A percentile compares a stretch with the other conserved stretches of the same genome.
Evolutionary conservation across 192 early-diverging fungal genomes (phyloP).

Genomic region (Entrophospora sp.): DNA sequence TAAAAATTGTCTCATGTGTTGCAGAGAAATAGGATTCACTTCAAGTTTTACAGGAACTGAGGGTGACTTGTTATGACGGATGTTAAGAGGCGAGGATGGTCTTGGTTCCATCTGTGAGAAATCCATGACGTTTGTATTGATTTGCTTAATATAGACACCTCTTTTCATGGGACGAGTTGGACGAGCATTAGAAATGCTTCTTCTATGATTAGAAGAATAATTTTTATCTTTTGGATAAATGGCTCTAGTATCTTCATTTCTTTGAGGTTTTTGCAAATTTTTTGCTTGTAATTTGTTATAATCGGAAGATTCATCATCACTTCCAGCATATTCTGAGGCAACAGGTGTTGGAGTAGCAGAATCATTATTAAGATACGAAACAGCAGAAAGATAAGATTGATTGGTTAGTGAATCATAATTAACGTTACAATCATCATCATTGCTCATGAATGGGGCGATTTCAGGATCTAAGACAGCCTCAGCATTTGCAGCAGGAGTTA

Average conservation of each 20-base stretch:
- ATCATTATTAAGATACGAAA: conserved; percentile 6
- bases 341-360: conserved; percentile 19
- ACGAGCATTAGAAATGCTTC: conserved; percentile 34
- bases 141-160: conserved; percentile 18
- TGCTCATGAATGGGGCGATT: conserved; percentile 47
- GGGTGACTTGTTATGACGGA: conserved; percentile 25
- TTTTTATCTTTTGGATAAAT: conserved; percentile 41
- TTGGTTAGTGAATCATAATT: conserved; percentile 33
- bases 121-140: too few relatives aligned
- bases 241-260: too few relatives aligned
- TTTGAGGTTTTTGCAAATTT: too few relatives aligned
- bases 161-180: conserved; percentile 26
- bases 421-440: conserved; percentile 51
- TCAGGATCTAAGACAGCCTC: conserved; percentile 48
- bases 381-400: conserved; percentile 26
- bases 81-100: conserved; percentile 27
- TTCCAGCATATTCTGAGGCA: conserved; percentile 22
- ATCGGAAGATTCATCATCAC: conserved; percentile 39
- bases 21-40: conserved; percentile 53
- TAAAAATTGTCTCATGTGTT: conserved; percentile 61
- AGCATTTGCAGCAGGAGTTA: conserved; percentile 18
- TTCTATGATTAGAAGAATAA: conserved; percentile 32
- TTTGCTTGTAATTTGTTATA: too few relatives aligned
- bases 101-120: too few relatives aligned
- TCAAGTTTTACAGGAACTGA: conserved; percentile 32